phyloP scores from a whole-genome alignment of 108 stramenopile species.

The Chaetoceros muelleri region DNA sequence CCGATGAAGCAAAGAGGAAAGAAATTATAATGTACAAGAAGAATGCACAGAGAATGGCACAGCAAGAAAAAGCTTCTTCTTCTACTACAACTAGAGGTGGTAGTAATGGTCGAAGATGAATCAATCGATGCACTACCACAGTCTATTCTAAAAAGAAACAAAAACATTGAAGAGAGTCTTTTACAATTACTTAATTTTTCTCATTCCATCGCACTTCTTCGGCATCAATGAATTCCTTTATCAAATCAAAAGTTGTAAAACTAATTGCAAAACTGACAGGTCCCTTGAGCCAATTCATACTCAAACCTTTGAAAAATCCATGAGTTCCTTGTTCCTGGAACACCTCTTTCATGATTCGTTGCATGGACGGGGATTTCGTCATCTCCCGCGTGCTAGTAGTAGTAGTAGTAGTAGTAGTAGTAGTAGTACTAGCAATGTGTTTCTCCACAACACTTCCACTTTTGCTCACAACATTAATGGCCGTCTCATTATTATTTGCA shows the following conservation, averaged over 20 bases:
- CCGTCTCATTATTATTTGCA: constrained; percentile 65
- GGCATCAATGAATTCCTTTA: constrained; percentile 55
- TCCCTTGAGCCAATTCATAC: constrained; percentile 97
- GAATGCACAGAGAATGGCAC: constrained; percentile 31
- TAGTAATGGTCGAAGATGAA: too few relatives aligned
- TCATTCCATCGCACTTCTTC: constrained; percentile 30
- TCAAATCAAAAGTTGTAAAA: constrained; percentile 89
- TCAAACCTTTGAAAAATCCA: constrained; percentile 93
- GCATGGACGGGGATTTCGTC: constrained; percentile 22
- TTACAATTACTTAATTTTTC: constrained; percentile 4
- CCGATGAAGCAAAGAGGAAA: constrained; percentile 72
- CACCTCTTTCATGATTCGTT: constrained; percentile 48
- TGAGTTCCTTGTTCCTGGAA: constrained; percentile 79
- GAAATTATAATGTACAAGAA: constrained; percentile 75
- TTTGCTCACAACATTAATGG: constrained; percentile 45
- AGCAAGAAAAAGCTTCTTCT: too few relatives aligned
- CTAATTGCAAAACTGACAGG: constrained; percentile 91
- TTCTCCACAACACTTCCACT: constrained; percentile 13
- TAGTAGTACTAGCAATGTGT: constrained; percentile 6
- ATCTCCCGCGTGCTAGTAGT: constrained; percentile 9
- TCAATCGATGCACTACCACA: too few relatives aligned
- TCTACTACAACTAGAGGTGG: too few relatives aligned
- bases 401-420: background rate
- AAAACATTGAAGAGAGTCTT: too few relatives aligned
- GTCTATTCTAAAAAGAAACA: too few relatives aligned